Percentiles rank a stretch among this genome's conserved stretches.
Evolutionary conservation across 2,329 filamentous ascomycete species (phyloP).

Genomic region (Botrytis porri): DNA sequence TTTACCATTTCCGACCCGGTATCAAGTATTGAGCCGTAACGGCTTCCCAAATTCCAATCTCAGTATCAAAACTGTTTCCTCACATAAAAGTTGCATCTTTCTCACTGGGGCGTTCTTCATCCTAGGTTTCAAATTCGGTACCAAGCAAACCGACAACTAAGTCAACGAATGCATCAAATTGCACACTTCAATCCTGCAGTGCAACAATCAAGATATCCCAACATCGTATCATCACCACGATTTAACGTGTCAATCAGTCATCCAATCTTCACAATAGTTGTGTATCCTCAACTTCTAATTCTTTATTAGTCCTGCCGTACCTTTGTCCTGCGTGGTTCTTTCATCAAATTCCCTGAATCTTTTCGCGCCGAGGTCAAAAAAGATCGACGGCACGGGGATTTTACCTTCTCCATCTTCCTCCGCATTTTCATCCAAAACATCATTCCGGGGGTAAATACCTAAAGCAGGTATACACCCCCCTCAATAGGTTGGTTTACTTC

Average conservation of each 20-base stretch:
- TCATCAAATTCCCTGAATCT: neutral
- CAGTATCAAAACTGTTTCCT: neutral
- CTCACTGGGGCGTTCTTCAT: neutral
- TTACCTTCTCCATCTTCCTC: slow-evolving; percentile 25
- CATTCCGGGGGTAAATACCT: slow-evolving; percentile 26
- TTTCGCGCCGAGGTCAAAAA: slow-evolving; percentile 2
- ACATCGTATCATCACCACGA: neutral
- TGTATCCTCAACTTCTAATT: neutral
- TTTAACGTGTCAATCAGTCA: neutral
- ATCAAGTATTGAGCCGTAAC: neutral
- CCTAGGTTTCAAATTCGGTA: neutral
- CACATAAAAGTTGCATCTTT: neutral
- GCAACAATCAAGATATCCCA: neutral
- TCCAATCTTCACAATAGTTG: neutral
- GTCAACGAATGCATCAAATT: neutral
- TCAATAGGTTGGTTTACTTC: neutral
- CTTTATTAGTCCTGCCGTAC: neutral
- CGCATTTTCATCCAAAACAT: slow-evolving; percentile 20
- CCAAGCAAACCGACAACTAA: neutral
- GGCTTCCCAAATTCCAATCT: neutral
- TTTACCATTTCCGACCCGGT: neutral
- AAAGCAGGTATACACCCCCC: neutral
- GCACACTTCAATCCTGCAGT: neutral
- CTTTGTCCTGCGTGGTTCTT: neutral
- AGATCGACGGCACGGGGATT: slow-evolving; percentile 1